These are phyloP conservation scores for Euphorbia tirucalli DNA, from an alignment of 345 rosid species.

Conservation along the genomic window DNA sequence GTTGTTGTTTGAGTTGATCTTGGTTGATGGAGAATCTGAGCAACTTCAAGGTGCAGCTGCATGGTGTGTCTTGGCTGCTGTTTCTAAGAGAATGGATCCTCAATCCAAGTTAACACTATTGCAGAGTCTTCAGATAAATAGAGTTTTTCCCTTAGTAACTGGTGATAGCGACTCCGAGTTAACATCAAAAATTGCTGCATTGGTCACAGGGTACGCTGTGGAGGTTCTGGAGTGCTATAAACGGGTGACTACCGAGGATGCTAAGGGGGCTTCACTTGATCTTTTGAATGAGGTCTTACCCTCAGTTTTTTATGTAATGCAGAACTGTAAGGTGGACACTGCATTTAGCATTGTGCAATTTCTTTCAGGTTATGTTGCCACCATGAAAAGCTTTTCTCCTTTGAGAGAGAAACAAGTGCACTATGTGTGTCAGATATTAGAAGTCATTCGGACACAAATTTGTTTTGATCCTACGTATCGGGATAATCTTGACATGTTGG, in stretches of 20 bases:
- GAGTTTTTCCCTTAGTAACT: slow-evolving; percentile 61
- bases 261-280: slow-evolving; percentile 49
- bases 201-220: slow-evolving; percentile 78
- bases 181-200: slow-evolving; percentile 52
- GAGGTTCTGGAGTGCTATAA: slow-evolving; percentile 86
- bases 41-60: slow-evolving; percentile 83
- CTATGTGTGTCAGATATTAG: slow-evolving; percentile 70
- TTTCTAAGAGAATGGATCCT: slow-evolving; percentile 86
- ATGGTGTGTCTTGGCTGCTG: slow-evolving; percentile 78
- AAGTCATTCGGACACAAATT: slow-evolving; percentile 74
- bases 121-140: slow-evolving; percentile 61
- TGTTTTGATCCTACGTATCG: slow-evolving; percentile 69
- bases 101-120: slow-evolving; percentile 65
- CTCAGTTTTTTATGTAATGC: slow-evolving; percentile 68
- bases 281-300: slow-evolving; percentile 88
- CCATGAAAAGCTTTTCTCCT: slow-evolving; percentile 72
- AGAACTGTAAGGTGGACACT: slow-evolving; percentile 67
- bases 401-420: slow-evolving; percentile 66
- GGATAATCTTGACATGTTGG: slow-evolving; percentile 62
- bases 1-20: slow-evolving; percentile 67
- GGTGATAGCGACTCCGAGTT: slow-evolving; percentile 65
- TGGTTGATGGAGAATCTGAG: slow-evolving; percentile 58
- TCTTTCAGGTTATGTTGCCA: slow-evolving; percentile 71
- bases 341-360: slow-evolving; percentile 68
- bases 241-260: slow-evolving; percentile 58